A percentile compares a stretch with the other conserved stretches of the same genome.
Evolutionary conservation across 345 rosid species (phyloP).

Genomic region (Eucalyptus erythrocorys): DNA sequence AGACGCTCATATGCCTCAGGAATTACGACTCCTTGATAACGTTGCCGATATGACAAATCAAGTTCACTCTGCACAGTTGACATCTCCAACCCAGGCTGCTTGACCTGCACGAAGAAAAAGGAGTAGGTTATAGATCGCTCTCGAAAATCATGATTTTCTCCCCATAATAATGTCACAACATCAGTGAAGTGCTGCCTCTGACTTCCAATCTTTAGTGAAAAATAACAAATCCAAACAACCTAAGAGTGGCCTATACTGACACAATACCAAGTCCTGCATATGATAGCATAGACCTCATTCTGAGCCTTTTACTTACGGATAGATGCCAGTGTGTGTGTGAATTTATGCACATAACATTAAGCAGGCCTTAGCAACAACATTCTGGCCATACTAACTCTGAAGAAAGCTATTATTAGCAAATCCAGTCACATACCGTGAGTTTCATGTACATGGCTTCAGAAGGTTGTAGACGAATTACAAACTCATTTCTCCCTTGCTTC

Average conservation of each 20-base stretch:
- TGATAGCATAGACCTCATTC: background rate
- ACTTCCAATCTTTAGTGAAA: background rate
- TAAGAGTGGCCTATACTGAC: background rate
- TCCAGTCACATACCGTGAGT: conserved; percentile 54
- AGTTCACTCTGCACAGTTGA: conserved; percentile 90
- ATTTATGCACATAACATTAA: background rate
- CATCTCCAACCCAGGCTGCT: conserved; percentile 98
- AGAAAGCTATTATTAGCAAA: background rate
- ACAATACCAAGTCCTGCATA: background rate
- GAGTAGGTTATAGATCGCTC: background rate
- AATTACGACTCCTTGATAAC: conserved; percentile 67
- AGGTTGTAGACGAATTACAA: conserved; percentile 95
- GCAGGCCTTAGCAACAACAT: background rate
- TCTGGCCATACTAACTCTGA: background rate
- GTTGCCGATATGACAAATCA: conserved; percentile 88
- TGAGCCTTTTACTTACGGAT: background rate
- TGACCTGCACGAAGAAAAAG: conserved; percentile 46
- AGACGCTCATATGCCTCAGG: conserved; percentile 99
- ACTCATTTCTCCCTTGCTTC: conserved; percentile 97
- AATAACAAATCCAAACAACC: background rate
- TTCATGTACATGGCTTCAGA: conserved; percentile 98
- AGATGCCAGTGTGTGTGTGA: background rate
- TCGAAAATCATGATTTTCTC: background rate
- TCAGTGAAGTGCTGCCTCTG: background rate
- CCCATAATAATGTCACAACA: background rate